Base-by-base conservation (phyloP, 768 basidiomycete species). In the Lactarius indigo region DNA sequence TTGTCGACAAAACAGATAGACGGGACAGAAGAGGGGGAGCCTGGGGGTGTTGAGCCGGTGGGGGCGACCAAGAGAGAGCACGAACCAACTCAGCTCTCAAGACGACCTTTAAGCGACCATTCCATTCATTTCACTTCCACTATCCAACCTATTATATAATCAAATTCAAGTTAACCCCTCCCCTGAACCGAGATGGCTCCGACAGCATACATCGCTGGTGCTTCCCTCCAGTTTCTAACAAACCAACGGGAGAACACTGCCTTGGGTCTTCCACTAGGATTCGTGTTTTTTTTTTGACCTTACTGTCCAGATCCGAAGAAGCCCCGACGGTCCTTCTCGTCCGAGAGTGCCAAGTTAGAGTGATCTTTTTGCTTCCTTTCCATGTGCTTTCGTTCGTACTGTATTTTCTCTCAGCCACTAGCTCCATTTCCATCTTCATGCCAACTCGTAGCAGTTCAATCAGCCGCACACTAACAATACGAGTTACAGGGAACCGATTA, bases 51-150 rank as follows among this genome's bases (percentile, higher is more conserved):
- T 23, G n/a, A 9, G 47, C 3, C 12, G 23, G 50, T 26, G 50
- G 26, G 13, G 50, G 26, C 50, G 39, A 17, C 39, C 18, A 42
- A 20, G 42, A 42, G 42, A 42, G 5, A 47, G 44, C n/a, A 9
- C 44, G n/a, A 47, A n/a, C 44, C 44, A 47, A 52, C 50, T 52
- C 13, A 26, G 50, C 13, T 52, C 23, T 26, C 12, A 6, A 39
- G 44, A n/a, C n/a, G n/a, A n/a, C 41, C 37, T 58, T 59, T 57
- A 58, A 47, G 26, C 63, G 63, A 58, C 63, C 23, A 28, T 57
- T 57, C 63, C 12, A 58, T 58, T 64, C 47, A 55, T 60, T 55
- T 65, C 64, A 41, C 59, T 59, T 8, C 20, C 42, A 20, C 18
- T 20, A 44, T 44, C 42, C 42, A 47, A 12, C 50, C 6, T 15